Percentiles rank a stretch among this genome's conserved stretches.
These are phyloP conservation scores for Diaporthe eres DNA, from an alignment of 2,329 filamentous ascomycete genomes.

Conservation along the genomic window DNA sequence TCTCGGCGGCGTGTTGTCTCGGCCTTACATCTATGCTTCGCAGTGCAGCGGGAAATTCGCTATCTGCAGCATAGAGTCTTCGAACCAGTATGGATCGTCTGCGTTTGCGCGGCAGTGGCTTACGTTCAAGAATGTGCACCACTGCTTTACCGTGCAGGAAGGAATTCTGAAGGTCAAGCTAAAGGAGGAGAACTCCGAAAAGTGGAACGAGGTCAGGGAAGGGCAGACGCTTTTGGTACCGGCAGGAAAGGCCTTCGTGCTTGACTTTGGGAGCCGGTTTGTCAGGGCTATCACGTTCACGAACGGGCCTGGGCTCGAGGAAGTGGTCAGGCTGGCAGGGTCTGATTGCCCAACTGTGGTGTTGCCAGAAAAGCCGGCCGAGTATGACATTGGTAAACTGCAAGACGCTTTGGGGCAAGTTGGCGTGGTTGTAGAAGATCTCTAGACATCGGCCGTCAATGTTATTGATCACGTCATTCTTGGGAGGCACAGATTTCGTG, in stretches of 20 bases:
- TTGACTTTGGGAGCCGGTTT: slow-evolving; percentile 61
- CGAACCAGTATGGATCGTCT: slow-evolving; percentile 52
- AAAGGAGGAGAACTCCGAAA: slow-evolving; percentile 46
- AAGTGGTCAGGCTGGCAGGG: slow-evolving; percentile 57
- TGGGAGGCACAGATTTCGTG: no score
- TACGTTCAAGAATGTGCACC: slow-evolving; percentile 63
- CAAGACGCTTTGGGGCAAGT: slow-evolving; percentile 29
- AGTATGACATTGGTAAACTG: slow-evolving; percentile 47
- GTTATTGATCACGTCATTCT: no score
- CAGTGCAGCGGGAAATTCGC: slow-evolving; percentile 65
- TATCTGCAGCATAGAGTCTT: slow-evolving; percentile 67
- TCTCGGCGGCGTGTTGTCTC: slow-evolving; percentile 59
- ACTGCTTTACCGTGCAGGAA: slow-evolving; percentile 65
- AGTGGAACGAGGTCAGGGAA: slow-evolving; percentile 55
- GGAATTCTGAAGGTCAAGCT: slow-evolving; percentile 60
- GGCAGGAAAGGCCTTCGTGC: slow-evolving; percentile 59
- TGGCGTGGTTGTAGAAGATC: background rate
- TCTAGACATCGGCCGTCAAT: background rate
- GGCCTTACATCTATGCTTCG: slow-evolving; percentile 63
- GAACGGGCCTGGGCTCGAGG: slow-evolving; percentile 64
- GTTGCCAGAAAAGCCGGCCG: slow-evolving; percentile 53
- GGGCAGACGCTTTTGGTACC: slow-evolving; percentile 65
- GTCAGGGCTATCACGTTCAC: slow-evolving; percentile 63
- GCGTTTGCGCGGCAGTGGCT: slow-evolving; percentile 53
- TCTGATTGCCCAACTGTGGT: slow-evolving; percentile 51